These are phyloP conservation scores for Iberis amara DNA, from an alignment of 441 rosid genomes.

Conservation along the genomic window DNA sequence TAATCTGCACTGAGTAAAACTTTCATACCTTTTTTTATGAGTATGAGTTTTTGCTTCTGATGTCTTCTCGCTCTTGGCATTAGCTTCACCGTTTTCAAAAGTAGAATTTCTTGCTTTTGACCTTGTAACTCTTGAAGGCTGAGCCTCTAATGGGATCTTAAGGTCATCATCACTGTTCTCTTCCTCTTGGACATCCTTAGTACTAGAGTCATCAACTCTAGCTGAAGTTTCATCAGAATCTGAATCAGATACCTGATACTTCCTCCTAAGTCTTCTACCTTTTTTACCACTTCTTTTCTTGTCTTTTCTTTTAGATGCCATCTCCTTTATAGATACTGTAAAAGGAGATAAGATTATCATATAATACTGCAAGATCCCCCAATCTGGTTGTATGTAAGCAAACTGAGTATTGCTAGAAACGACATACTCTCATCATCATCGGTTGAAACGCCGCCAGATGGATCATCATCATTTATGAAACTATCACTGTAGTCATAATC, in stretches of 20 bases:
- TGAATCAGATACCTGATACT: constrained; percentile 39
- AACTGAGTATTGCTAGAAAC: not conserved
- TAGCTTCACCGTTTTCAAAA: constrained; percentile 25
- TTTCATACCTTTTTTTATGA: constrained; percentile 37
- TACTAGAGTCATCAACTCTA: constrained; percentile 16
- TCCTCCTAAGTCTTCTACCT: constrained; percentile 44
- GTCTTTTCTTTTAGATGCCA: constrained; percentile 20
- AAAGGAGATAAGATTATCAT: constrained; percentile 12
- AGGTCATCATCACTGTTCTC: constrained; percentile 33
- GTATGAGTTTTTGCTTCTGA: constrained; percentile 3
- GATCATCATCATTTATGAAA: constrained; percentile 60
- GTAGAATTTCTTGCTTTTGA: constrained; percentile 20
- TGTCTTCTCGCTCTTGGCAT: constrained; percentile 19
- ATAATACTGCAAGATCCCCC: not conserved
- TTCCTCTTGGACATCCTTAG: constrained; percentile 9
- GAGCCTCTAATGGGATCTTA: constrained; percentile 21
- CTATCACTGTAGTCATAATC: constrained; percentile 59
- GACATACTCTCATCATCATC: constrained; percentile 38
- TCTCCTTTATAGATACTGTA: constrained; percentile 32
- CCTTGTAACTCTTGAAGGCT: constrained; percentile 25
- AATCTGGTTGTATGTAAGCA: constrained; percentile 1
- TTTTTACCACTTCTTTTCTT: constrained; percentile 30
- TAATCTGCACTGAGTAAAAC: constrained; percentile 4
- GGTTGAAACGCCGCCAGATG: constrained; percentile 28
- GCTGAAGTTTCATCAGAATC: constrained; percentile 35